phyloP scores from a whole-genome alignment of 1,284 basidiomycete species.

The Moesziomyces globuligerus region DNA sequence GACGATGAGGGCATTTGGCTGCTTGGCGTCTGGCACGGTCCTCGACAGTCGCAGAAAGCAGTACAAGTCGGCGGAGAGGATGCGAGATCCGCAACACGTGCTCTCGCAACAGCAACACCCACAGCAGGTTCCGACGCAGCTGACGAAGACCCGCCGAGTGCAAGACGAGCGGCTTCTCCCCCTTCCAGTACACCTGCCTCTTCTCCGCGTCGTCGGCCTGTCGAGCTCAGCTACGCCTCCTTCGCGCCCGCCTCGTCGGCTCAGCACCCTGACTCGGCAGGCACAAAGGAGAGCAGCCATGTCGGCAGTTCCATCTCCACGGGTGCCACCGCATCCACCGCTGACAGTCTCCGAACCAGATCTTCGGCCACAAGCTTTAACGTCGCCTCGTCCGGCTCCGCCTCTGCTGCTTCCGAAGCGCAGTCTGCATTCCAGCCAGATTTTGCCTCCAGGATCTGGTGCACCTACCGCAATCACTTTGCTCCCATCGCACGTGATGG shows the following conservation, averaged over 20 bases:
- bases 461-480: slow-evolving; percentile 64
- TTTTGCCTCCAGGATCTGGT: slow-evolving; percentile 62
- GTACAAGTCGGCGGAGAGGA: background rate
- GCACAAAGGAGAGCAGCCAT: slow-evolving; percentile 13
- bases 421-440: slow-evolving; percentile 45
- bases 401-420: slow-evolving; percentile 1
- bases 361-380: slow-evolving; percentile 42
- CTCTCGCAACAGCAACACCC: background rate
- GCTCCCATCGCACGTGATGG: slow-evolving; percentile 62
- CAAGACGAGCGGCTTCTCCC: slow-evolving; percentile 16
- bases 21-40: slow-evolving; percentile 59
- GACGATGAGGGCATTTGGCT: slow-evolving; percentile 58
- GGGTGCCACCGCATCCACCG: slow-evolving; percentile 16
- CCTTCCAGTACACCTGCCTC: slow-evolving; percentile 17
- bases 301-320: slow-evolving; percentile 41
- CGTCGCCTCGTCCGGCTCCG: background rate
- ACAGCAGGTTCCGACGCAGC: slow-evolving; percentile 4
- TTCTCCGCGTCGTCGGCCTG: slow-evolving; percentile 15
- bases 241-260: slow-evolving; percentile 14
- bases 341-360: slow-evolving; percentile 28
- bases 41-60: slow-evolving; percentile 12
- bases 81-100: background rate
- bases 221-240: slow-evolving; percentile 20
- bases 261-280: slow-evolving; percentile 3
- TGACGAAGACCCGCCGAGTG: slow-evolving; percentile 3